Conservation (phyloP, 2,329 filamentous ascomycete species). For the Bipolaris gigantea region DNA sequence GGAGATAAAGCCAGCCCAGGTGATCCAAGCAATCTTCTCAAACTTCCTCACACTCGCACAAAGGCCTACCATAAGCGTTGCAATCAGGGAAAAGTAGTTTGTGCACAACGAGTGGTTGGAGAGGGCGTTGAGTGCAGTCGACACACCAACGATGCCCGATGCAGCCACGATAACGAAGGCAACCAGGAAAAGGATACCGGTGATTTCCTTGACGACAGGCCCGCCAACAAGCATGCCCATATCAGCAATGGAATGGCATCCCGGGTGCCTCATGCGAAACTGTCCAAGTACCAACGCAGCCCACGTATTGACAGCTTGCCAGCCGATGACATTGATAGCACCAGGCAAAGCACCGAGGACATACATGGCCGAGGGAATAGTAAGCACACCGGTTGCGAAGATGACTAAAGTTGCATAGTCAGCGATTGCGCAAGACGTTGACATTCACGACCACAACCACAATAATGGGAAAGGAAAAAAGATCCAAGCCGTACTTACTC, state of each 20-base stretch:
- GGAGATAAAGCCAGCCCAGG: conserved; percentile 62
- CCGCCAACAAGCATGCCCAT: conserved; percentile 63
- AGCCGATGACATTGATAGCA: conserved; percentile 52
- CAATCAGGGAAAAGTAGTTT: conserved; percentile 61
- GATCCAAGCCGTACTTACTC: conserved; percentile 26
- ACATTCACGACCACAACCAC: no score
- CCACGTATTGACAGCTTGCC: conserved; percentile 55
- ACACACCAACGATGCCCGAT: conserved; percentile 62
- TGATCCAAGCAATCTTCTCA: conserved; percentile 64
- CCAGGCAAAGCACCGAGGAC: conserved; percentile 53
- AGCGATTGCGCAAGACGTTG: no score
- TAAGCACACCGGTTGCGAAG: conserved; percentile 55
- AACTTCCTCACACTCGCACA: conserved; percentile 61
- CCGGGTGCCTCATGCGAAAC: conserved; percentile 55
- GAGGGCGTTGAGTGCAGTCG: conserved; percentile 62
- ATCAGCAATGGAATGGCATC: conserved; percentile 58
- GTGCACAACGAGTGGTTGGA: conserved; percentile 63
- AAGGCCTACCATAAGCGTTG: conserved; percentile 54
- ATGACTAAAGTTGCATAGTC: conserved; percentile 36
- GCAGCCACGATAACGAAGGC: conserved; percentile 61
- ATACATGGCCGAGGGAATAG: conserved; percentile 54
- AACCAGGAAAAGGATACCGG: conserved; percentile 59
- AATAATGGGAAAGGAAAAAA: background rate
- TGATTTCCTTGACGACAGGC: conserved; percentile 53
- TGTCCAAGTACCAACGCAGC: conserved; percentile 54